A percentile compares a stretch with the other conserved stretches of the same genome.
phyloP scores from a whole-genome alignment of 768 basidiomycete genomes.

The Russula earlei region DNA sequence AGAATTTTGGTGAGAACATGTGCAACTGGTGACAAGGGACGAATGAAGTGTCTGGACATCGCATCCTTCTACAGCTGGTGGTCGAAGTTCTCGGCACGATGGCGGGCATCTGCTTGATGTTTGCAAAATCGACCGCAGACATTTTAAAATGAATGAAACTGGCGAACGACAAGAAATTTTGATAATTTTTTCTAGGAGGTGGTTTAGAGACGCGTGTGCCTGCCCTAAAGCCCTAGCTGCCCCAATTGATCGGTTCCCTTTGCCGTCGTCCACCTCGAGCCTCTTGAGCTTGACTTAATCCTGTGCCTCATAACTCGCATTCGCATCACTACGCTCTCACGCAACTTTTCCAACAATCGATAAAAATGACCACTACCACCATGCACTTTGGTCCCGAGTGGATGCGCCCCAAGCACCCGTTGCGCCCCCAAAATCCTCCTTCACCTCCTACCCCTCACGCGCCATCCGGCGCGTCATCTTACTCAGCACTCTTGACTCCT shows the following conservation, averaged over 20 bases:
- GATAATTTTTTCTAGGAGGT: too few relatives aligned
- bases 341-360: background rate
- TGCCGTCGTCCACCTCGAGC: background rate
- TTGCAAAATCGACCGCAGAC: background rate
- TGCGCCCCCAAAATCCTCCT: slow-evolving; percentile 47
- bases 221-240: slow-evolving; percentile 11
- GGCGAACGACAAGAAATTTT: background rate
- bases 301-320: background rate
- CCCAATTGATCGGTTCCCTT: slow-evolving; percentile 7
- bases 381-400: slow-evolving; percentile 92
- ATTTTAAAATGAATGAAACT: background rate
- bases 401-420: slow-evolving; percentile 76
- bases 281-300: slow-evolving; percentile 1
- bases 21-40: background rate
- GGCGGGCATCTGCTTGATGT: too few relatives aligned
- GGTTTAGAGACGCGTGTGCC: background rate
- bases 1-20: background rate
- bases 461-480: slow-evolving; percentile 50
- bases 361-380: slow-evolving; percentile 48
- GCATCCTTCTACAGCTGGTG: background rate
- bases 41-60: background rate
- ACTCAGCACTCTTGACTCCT: slow-evolving; percentile 59
- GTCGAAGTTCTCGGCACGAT: too few relatives aligned
- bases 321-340: background rate
- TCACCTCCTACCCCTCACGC: slow-evolving; percentile 38